A percentile compares a stretch with the other conserved stretches of the same genome.
phyloP scores from a whole-genome alignment of 768 basidiomycete species.

The Lactifluus rugatus region DNA sequence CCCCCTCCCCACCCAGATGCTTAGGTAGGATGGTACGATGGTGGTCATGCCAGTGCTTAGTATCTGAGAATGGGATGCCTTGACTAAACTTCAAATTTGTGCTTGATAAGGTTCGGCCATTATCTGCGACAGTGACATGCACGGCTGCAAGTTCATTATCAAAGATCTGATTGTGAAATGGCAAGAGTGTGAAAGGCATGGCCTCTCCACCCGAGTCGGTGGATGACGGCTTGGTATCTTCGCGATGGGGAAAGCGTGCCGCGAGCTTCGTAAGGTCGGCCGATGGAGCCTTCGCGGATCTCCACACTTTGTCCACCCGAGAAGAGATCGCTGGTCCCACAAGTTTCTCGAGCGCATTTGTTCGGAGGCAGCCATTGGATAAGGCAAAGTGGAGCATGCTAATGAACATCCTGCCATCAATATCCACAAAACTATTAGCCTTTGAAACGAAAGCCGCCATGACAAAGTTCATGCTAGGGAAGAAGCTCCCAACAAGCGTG shows the following conservation, averaged over 20 bases:
- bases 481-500: slow-evolving; percentile 30
- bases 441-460: slow-evolving; percentile 22
- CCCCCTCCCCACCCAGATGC: slow-evolving; percentile 40
- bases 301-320: slow-evolving; percentile 24
- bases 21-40: slow-evolving; percentile 40
- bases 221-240: not conserved
- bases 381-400: slow-evolving; percentile 34
- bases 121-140: slow-evolving; percentile 22
- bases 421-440: slow-evolving; percentile 28
- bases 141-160: slow-evolving; percentile 33
- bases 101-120: slow-evolving; percentile 5
- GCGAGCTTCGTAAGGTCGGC: slow-evolving; percentile 26
- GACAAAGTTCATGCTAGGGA: slow-evolving; percentile 32
- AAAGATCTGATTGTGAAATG: slow-evolving; percentile 34
- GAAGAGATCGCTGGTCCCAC: slow-evolving; percentile 24
- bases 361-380: slow-evolving; percentile 13
- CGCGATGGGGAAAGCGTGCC: not conserved
- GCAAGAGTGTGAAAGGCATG: slow-evolving; percentile 23
- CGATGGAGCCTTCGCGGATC: slow-evolving; percentile 11
- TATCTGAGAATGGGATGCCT: slow-evolving; percentile 38
- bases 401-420: slow-evolving; percentile 47
- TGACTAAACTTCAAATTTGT: slow-evolving; percentile 32
- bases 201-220: slow-evolving; percentile 16
- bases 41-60: slow-evolving; percentile 51
- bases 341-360: slow-evolving; percentile 20